These are phyloP conservation scores for Pseudognaphalium luteoalbum DNA, from an alignment of 129 eudicot genomes.

Conservation along the genomic window DNA sequence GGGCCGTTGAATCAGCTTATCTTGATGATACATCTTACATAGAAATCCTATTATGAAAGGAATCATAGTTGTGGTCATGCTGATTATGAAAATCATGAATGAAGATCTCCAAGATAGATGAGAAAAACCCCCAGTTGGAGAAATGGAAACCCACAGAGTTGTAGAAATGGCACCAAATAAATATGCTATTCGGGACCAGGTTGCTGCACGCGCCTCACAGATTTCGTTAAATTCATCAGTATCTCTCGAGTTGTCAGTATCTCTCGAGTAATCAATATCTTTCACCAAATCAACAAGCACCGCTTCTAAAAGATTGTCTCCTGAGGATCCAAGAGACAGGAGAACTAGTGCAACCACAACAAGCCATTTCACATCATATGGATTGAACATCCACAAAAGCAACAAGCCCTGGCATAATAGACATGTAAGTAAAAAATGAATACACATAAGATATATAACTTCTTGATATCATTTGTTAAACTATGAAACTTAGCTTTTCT, in stretches of 20 bases:
- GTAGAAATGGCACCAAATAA: conserved; percentile 2
- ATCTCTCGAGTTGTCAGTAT: too few species aligned
- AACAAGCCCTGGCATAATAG: conserved; percentile 9
- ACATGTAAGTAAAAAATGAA: too few species aligned
- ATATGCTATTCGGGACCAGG: conserved; percentile 10
- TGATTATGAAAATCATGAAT: conserved; percentile 12
- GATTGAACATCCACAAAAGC: conserved; percentile 30
- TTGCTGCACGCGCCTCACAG: background rate
- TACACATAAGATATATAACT: too few species aligned
- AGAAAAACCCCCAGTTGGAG: background rate
- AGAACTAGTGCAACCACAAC: conserved; percentile 2
- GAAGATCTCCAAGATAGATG: background rate
- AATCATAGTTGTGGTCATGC: background rate
- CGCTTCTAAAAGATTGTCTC: background rate
- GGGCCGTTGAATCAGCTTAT: too few species aligned
- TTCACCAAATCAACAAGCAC: conserved; percentile 1
- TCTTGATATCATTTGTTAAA: too few species aligned
- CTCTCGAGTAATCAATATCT: background rate
- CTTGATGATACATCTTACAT: too few species aligned
- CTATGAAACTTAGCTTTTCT: too few species aligned
- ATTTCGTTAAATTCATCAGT: too few species aligned
- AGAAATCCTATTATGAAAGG: too few species aligned
- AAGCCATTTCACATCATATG: conserved; percentile 22
- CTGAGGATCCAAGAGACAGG: conserved; percentile 22
- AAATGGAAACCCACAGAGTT: background rate